These are phyloP conservation scores for sunflower (Helianthus annuus) DNA, from an alignment of 129 eudicot species.

Conservation along the genomic window DNA sequence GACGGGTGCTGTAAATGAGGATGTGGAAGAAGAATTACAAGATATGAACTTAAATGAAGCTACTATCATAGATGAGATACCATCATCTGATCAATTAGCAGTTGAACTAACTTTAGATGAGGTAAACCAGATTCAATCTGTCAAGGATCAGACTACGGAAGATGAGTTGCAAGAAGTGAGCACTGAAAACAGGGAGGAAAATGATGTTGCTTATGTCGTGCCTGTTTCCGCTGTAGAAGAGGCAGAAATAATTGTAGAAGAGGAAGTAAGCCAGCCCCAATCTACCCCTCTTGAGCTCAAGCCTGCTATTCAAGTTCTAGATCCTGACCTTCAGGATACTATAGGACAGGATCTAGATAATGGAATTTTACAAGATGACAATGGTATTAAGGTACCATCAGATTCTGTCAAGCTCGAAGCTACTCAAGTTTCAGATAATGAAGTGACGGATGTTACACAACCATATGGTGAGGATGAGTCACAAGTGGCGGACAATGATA, in stretches of 20 bases:
- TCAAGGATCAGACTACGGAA: slow-evolving; percentile 29
- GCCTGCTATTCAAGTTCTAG: slow-evolving; percentile 16
- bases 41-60: slow-evolving; percentile 9
- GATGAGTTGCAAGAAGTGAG: slow-evolving; percentile 26
- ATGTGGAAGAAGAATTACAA: slow-evolving; percentile 17
- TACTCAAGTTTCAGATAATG: slow-evolving; percentile 21
- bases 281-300: slow-evolving; percentile 16
- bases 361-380: slow-evolving; percentile 7
- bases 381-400: slow-evolving; percentile 21
- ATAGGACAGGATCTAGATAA: slow-evolving; percentile 6
- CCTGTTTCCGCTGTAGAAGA: slow-evolving; percentile 14
- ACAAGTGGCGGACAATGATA: slow-evolving; percentile 9
- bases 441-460: slow-evolving; percentile 23
- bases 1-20: slow-evolving; percentile 17
- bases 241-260: slow-evolving; percentile 25
- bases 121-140: slow-evolving; percentile 20
- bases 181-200: slow-evolving; percentile 24
- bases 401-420: slow-evolving; percentile 21
- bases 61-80: slow-evolving; percentile 22
- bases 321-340: slow-evolving; percentile 26
- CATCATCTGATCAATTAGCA: slow-evolving; percentile 8
- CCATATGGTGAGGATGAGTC: slow-evolving; percentile 13
- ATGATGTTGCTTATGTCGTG: slow-evolving; percentile 12
- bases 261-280: slow-evolving; percentile 22
- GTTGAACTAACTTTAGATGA: slow-evolving; percentile 24